Percentiles rank a stretch among this genome's conserved stretches.
Conservation (phyloP, 225 moss, liverwort and hornwort genomes). For the Straminergon stramineum region DNA sequence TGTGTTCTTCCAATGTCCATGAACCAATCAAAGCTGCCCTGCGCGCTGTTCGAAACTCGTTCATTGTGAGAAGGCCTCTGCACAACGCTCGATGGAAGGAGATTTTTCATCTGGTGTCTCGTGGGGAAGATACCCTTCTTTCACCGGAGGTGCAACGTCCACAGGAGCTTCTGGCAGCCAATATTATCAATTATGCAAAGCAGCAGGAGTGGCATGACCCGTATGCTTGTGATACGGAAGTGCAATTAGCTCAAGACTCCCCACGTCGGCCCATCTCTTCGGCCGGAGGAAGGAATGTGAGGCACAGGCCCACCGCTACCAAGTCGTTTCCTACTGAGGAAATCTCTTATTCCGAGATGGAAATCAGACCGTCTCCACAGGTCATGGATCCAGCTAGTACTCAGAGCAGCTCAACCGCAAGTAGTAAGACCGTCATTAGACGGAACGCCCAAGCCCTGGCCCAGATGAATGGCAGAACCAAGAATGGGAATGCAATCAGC, state of each 20-base stretch:
- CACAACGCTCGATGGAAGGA: slow-evolving; percentile 64
- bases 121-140: background rate
- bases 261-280: background rate
- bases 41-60: slow-evolving; percentile 46
- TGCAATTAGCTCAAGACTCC: slow-evolving; percentile 9
- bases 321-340: slow-evolving; percentile 32
- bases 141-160: slow-evolving; percentile 6
- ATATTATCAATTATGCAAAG: slow-evolving; percentile 38
- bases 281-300: slow-evolving; percentile 18
- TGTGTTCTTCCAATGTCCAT: slow-evolving; percentile 54
- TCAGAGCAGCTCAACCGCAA: slow-evolving; percentile 1
- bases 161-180: slow-evolving; percentile 18
- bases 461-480: slow-evolving; percentile 12
- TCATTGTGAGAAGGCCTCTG: slow-evolving; percentile 56
- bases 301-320: slow-evolving; percentile 16
- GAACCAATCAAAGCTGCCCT: slow-evolving; percentile 52
- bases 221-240: slow-evolving; percentile 27
- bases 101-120: slow-evolving; percentile 45
- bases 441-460: background rate
- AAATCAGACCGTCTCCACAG: slow-evolving; percentile 7
- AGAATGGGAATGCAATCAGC: background rate
- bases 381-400: background rate
- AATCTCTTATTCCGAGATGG: slow-evolving; percentile 31
- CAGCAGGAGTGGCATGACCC: slow-evolving; percentile 52
- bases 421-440: background rate